Base-by-base conservation (phyloP, 805 yeast genomes). In the Candida ulmi region DNA sequence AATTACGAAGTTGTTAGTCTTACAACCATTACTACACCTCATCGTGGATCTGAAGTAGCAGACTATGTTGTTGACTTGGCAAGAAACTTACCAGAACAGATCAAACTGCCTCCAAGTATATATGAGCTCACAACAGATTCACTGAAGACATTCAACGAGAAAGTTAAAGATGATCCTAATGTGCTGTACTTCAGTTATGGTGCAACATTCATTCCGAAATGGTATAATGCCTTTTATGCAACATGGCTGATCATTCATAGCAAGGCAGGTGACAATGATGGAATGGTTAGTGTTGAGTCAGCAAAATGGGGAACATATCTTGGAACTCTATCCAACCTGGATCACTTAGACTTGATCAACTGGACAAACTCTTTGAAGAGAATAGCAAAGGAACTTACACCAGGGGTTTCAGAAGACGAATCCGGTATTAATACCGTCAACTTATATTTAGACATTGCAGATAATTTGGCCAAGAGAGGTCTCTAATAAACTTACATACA, bases 21-120 rank as follows among this genome's bases (percentile, higher is more conserved):
- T 23, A 88, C 96, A 1, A 88, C 97, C 0, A 69, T 88, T 0
- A 76, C 93, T 0, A 86, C 96, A 0, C 97, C 97, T 0, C 97
- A 88, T 62, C 76, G 71, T 39, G 97, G 97, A 0, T 78, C 95
- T 0, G 83, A 81, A 33, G 75, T 85, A 48, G 96, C 96, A 0
- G 90, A 88, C 52, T 76, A 71, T 47, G 69, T 81, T 5, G 65
- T 74, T 18, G 61, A 66, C 8, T 41, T 65, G 8, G 48, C 49
- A 43, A 48, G 49, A 48, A 38, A 33, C 54, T 36, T 46, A 46
- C 57, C 44, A 5, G 29, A 43, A 3, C 25, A 34, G 5, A 12
- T 45, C 1, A 36, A 51, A 6, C 50, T 61, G 4, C 75, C 75
- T 2, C 57, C 62, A 16, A 60, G 74, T 27, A 71, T 90, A n/a